Conservation (phyloP, 257 asterid genomes). For the Misopates orontium region DNA sequence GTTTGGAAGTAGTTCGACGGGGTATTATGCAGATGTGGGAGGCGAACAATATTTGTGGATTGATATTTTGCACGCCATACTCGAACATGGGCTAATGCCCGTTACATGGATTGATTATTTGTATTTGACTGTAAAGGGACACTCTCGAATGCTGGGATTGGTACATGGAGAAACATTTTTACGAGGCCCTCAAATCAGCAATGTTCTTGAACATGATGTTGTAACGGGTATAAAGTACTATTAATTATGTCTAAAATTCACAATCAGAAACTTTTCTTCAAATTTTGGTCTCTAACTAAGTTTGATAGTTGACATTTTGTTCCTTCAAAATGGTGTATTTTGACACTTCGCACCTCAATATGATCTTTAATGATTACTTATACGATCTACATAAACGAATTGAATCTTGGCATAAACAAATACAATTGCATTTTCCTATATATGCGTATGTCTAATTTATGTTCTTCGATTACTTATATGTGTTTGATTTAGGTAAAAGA, state of each 20-base stretch:
- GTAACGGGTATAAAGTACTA: conserved; percentile 47
- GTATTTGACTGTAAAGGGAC: conserved; percentile 73
- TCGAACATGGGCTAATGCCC: conserved; percentile 48
- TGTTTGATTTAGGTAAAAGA: conserved; percentile 50
- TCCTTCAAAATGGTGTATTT: too few relatives aligned
- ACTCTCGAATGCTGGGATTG: conserved; percentile 70
- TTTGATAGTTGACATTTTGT: too few relatives aligned
- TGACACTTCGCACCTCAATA: too few relatives aligned
- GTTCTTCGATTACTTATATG: neutral
- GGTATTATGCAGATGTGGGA: conserved; percentile 67
- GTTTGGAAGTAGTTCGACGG: conserved; percentile 29
- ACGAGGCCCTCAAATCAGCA: conserved; percentile 68
- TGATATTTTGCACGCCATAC: conserved; percentile 43
- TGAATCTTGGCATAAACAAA: too few relatives aligned
- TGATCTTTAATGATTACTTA: too few relatives aligned
- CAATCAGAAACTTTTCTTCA: too few relatives aligned
- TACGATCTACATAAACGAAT: too few relatives aligned
- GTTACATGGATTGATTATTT: conserved; percentile 76
- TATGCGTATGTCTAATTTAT: too few relatives aligned
- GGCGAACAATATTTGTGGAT: conserved; percentile 71
- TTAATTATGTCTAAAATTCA: too few relatives aligned
- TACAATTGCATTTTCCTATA: neutral
- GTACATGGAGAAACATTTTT: conserved; percentile 65
- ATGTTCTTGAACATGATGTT: conserved; percentile 64
- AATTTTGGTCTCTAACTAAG: too few relatives aligned